These are phyloP conservation scores for Aspergillus ochraceus DNA, from an alignment of 2,329 filamentous ascomycete genomes.

Conservation along the genomic window DNA sequence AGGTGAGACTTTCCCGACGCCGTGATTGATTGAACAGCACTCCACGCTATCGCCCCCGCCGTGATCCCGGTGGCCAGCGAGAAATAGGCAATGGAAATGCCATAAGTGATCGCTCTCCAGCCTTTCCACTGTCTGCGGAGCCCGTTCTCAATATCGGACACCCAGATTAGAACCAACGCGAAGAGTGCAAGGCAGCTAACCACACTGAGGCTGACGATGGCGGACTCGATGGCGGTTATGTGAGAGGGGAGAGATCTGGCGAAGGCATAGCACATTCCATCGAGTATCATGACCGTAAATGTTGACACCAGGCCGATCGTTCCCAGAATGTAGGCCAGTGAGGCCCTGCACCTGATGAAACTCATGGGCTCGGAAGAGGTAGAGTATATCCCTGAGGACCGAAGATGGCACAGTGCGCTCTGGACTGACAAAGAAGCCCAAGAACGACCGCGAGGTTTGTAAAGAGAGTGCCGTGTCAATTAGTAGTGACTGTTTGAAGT, in stretches of 20 bases:
- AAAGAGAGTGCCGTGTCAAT: not conserved
- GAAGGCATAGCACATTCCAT: conserved; percentile 29
- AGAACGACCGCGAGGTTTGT: too few species aligned
- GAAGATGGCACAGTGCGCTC: not conserved
- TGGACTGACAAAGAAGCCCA: too few species aligned
- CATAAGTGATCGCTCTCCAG: conserved; percentile 22
- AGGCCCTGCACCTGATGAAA: not conserved
- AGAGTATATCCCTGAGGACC: not conserved
- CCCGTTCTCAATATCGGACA: conserved; percentile 18
- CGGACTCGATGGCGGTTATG: conserved; percentile 21
- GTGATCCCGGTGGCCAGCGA: conserved; percentile 25
- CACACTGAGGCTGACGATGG: conserved; percentile 25
- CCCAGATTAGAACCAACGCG: conserved; percentile 20
- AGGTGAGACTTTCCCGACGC: not conserved
- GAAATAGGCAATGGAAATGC: conserved; percentile 24
- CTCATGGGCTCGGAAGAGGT: not conserved
- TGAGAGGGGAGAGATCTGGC: conserved; percentile 19
- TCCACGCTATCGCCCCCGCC: conserved; percentile 30
- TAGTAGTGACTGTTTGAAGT: too few species aligned
- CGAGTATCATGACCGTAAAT: conserved; percentile 28
- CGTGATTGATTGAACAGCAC: conserved; percentile 15
- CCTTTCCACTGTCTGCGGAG: conserved; percentile 10
- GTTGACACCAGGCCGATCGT: conserved; percentile 24
- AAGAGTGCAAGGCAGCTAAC: conserved; percentile 24
- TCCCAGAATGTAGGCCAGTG: conserved; percentile 26